phyloP scores from a whole-genome alignment of 306 rosid species.

The Cucurbita argyrosperma region DNA sequence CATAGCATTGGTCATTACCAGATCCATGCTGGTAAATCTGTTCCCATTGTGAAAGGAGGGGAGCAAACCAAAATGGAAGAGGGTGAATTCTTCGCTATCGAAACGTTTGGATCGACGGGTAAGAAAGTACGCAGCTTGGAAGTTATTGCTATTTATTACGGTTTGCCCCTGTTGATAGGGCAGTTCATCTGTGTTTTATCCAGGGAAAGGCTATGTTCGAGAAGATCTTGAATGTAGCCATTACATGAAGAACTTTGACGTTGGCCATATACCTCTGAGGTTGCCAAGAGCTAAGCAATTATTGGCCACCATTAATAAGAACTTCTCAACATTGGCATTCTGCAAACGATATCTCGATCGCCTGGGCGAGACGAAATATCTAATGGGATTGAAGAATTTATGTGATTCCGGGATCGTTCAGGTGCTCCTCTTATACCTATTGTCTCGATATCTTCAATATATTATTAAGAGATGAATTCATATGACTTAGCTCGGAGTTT shows the following conservation, averaged over 20 bases:
- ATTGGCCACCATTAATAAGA: constrained; percentile 68
- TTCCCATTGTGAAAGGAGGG: constrained; percentile 96
- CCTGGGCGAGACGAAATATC: constrained; percentile 87
- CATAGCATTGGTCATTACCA: constrained; percentile 96
- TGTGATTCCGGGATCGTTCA: constrained; percentile 78
- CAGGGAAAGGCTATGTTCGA: constrained; percentile 88
- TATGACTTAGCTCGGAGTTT: not conserved
- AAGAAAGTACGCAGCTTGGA: constrained; percentile 8
- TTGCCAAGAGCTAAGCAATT: constrained; percentile 88
- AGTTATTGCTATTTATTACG: not conserved
- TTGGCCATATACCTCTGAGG: constrained; percentile 82
- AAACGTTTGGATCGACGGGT: constrained; percentile 95
- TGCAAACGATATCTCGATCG: constrained; percentile 89
- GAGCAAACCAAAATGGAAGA: constrained; percentile 99
- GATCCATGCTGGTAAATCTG: constrained; percentile 89
- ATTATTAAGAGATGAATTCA: not conserved
- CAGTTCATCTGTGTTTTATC: constrained; percentile 7
- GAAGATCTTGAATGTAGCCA: constrained; percentile 99
- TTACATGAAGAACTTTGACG: constrained; percentile 91
- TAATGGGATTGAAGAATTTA: constrained; percentile 81
- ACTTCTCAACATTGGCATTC: constrained; percentile 91
- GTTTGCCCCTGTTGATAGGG: not conserved
- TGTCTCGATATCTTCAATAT: not conserved
- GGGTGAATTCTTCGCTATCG: constrained; percentile 95
- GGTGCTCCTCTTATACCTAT: constrained; percentile 27